Conservation (phyloP, 2,329 filamentous ascomycete genomes). For the Cercospora janseana region DNA sequence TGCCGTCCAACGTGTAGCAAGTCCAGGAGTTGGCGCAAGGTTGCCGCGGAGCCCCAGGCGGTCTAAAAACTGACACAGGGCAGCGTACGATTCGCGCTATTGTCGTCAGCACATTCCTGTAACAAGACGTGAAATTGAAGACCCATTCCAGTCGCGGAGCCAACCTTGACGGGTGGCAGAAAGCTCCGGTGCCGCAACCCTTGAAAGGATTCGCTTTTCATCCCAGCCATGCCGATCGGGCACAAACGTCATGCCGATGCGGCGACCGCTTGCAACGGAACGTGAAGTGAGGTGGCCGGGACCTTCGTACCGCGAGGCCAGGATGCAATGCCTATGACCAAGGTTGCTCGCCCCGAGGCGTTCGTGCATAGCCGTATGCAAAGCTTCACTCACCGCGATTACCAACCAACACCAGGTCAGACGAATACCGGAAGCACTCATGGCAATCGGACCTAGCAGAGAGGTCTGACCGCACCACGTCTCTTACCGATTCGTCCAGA, state of each 20-base stretch:
- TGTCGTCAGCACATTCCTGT: conserved; percentile 13
- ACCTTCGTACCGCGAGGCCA: neutral
- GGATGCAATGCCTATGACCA: conserved; percentile 4
- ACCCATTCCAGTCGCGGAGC: conserved; percentile 2
- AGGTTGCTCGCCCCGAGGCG: neutral
- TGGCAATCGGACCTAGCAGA: too few species aligned
- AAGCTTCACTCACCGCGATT: neutral
- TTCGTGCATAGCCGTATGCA: conserved; percentile 2
- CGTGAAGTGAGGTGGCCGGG: neutral
- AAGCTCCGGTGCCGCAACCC: conserved; percentile 10
- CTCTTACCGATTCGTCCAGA: too few species aligned
- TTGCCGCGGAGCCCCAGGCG: conserved; percentile 10
- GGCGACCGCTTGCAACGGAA: conserved; percentile 1
- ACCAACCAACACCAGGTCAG: too few species aligned
- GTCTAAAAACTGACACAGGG: conserved; percentile 5
- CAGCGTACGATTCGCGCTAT: conserved; percentile 4
- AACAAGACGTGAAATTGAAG: conserved; percentile 5
- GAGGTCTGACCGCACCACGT: neutral
- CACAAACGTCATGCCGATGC: neutral
- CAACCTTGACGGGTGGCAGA: conserved; percentile 19
- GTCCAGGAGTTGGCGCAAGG: neutral
- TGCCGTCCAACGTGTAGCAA: conserved; percentile 3
- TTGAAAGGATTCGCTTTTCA: neutral
- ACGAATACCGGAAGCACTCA: too few species aligned
- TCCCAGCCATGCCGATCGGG: neutral